Evolutionary conservation across 2,329 filamentous ascomycete genomes (phyloP).

Genomic region (Metarhizium guizhouense): DNA sequence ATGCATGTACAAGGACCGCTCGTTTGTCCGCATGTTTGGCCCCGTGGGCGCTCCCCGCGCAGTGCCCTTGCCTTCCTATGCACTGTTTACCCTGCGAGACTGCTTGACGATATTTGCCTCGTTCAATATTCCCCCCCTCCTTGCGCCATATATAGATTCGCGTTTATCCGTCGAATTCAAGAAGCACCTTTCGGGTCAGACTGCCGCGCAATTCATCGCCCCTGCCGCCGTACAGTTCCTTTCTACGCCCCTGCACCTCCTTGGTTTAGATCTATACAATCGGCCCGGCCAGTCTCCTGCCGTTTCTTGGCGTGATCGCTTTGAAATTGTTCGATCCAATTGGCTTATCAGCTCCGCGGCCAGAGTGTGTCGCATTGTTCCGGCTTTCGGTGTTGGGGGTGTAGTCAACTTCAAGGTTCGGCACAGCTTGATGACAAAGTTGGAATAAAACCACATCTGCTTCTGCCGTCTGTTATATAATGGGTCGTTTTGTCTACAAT

Average conservation of each 20-base stretch:
- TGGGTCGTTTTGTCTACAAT: not conserved
- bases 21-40: slow-evolving; percentile 77
- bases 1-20: slow-evolving; percentile 82
- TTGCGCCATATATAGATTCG: slow-evolving; percentile 59
- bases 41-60: slow-evolving; percentile 42
- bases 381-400: slow-evolving; percentile 81
- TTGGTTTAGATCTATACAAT: slow-evolving; percentile 84
- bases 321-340: slow-evolving; percentile 58
- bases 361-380: slow-evolving; percentile 75
- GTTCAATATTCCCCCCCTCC: slow-evolving; percentile 77
- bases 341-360: slow-evolving; percentile 68
- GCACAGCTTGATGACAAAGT: slow-evolving; percentile 52
- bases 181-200: slow-evolving; percentile 39
- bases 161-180: slow-evolving; percentile 41
- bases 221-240: slow-evolving; percentile 71
- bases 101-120: slow-evolving; percentile 84
- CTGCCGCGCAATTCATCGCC: slow-evolving; percentile 68
- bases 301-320: slow-evolving; percentile 48
- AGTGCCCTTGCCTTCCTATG: slow-evolving; percentile 63
- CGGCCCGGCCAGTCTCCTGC: slow-evolving; percentile 33
- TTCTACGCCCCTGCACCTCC: slow-evolving; percentile 75
- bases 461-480: not conserved
- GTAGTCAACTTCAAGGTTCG: slow-evolving; percentile 74
- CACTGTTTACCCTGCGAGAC: slow-evolving; percentile 74
- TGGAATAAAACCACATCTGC: slow-evolving; percentile 26